Percentiles rank a stretch among this genome's conserved stretches.
phyloP scores from a whole-genome alignment of 2,329 filamentous ascomycete species.

The Talaromyces atroroseus region DNA sequence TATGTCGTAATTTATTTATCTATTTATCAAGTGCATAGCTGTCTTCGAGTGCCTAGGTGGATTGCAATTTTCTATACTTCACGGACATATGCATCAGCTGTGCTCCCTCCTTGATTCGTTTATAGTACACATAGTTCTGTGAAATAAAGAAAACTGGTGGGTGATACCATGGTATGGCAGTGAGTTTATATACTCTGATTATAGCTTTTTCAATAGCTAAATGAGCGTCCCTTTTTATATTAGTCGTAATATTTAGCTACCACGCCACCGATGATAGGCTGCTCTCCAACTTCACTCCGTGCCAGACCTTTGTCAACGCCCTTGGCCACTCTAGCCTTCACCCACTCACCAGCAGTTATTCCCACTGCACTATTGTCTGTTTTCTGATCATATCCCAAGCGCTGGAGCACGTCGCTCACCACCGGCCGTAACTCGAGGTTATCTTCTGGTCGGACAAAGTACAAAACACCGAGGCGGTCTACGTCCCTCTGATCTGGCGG shows the following conservation, averaged over 20 bases:
- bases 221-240: too few relatives aligned
- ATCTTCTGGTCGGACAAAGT: slow-evolving; percentile 41
- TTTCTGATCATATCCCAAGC: slow-evolving; percentile 5
- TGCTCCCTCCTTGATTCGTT: too few relatives aligned
- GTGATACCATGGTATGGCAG: too few relatives aligned
- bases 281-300: slow-evolving; percentile 15
- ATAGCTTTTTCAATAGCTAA: too few relatives aligned
- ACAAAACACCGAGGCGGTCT: slow-evolving; percentile 35
- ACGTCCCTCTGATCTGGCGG: slow-evolving; percentile 40
- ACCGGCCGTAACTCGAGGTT: slow-evolving; percentile 25
- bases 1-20: too few relatives aligned
- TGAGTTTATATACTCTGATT: too few relatives aligned
- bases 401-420: neutral
- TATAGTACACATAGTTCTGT: too few relatives aligned
- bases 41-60: too few relatives aligned
- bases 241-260: slow-evolving; percentile 15
- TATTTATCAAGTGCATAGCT: too few relatives aligned
- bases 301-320: slow-evolving; percentile 15
- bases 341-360: slow-evolving; percentile 12
- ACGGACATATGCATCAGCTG: too few relatives aligned
- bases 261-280: slow-evolving; percentile 17
- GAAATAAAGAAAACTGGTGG: too few relatives aligned
- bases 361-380: slow-evolving; percentile 9
- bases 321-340: slow-evolving; percentile 19
- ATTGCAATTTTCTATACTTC: too few relatives aligned